A percentile compares a stretch with the other conserved stretches of the same genome.
Conservation (phyloP, 371 early-diverging fungal genomes). For the Lichtheimia ornata region DNA sequence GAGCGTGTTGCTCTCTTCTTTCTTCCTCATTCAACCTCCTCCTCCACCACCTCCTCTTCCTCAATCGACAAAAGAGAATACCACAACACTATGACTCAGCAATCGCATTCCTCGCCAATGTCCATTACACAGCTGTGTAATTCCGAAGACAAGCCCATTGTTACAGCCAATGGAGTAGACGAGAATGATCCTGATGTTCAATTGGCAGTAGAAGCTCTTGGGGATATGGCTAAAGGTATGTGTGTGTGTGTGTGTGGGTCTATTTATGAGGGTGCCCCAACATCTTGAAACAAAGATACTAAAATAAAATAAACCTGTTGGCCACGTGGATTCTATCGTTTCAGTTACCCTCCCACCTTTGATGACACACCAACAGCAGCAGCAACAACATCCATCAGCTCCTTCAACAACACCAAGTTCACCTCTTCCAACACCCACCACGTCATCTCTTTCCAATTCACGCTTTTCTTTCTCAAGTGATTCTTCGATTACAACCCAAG, state of each 20-base stretch:
- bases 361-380: conserved; percentile 9
- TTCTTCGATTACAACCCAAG: conserved; percentile 1
- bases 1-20: too few species aligned
- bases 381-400: conserved; percentile 8
- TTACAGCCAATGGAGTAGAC: conserved; percentile 7
- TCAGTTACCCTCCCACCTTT: conserved; percentile 21
- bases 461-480: conserved; percentile 30
- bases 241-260: not conserved
- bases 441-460: conserved; percentile 19
- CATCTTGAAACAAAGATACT: conserved; percentile 8
- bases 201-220: conserved; percentile 65
- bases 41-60: too few species aligned
- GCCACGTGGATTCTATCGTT: not conserved
- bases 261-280: too few species aligned
- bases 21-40: too few species aligned
- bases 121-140: conserved; percentile 37
- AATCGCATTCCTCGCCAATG: conserved; percentile 24
- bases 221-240: conserved; percentile 49
- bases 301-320: conserved; percentile 10
- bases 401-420: conserved; percentile 33
- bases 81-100: conserved; percentile 15
- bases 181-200: conserved; percentile 55
- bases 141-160: conserved; percentile 4
- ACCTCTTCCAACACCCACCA: conserved; percentile 29
- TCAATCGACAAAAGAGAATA: too few species aligned